Evolutionary conservation across 306 rosid species (phyloP).

Genomic region (Trifolium repens): DNA sequence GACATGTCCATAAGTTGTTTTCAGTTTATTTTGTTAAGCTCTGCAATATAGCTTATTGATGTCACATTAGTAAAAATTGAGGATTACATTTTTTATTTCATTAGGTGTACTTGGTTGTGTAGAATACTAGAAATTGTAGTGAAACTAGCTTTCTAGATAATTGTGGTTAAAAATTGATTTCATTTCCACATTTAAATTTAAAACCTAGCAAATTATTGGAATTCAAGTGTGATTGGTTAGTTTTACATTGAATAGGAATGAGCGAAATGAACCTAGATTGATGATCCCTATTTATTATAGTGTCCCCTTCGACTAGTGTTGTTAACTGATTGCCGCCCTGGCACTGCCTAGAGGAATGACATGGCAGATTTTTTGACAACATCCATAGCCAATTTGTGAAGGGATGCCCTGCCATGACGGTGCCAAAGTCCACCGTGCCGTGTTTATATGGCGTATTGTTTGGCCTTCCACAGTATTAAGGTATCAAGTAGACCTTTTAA

Average conservation of each 20-base stretch:
- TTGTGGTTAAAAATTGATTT: slow-evolving; percentile 6
- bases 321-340: background rate
- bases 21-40: too few relatives aligned
- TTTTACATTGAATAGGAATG: background rate
- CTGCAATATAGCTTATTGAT: background rate
- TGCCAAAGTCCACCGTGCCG: background rate
- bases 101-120: slow-evolving; percentile 4
- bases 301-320: background rate
- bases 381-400: too few relatives aligned
- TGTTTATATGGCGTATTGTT: background rate
- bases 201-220: background rate
- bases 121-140: background rate
- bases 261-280: background rate
- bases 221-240: background rate
- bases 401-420: background rate
- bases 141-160: slow-evolving; percentile 3
- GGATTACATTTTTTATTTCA: background rate
- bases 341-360: background rate
- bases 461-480: too few relatives aligned
- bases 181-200: background rate
- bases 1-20: too few relatives aligned
- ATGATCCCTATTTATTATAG: background rate
- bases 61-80: slow-evolving; percentile 15
- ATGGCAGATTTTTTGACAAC: background rate
- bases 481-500: background rate